Evolutionary conservation across 495 filamentous ascomycete species (phyloP), one percentile per base, ranked within the genome.

Genomic region (Ramalina peruviana): DNA sequence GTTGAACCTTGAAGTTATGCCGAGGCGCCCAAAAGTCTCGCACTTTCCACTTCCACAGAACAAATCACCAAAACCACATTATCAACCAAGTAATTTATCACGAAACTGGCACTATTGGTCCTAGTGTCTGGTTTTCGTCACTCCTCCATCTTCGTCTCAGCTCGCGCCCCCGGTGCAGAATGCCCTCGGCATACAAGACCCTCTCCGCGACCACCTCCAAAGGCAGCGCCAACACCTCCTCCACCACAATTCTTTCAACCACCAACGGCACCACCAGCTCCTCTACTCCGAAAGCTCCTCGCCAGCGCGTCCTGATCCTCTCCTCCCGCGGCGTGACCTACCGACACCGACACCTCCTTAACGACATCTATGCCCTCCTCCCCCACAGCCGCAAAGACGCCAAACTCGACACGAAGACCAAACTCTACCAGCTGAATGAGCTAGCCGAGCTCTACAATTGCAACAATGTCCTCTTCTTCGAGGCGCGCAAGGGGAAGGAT

Each of bases 361-460:
- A 88, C 53, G 93, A 99, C 63, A 74, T 99, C 16, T 79, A 88
- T 43, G 73, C 80, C 21, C 82, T 99, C 56, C 80, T 99, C 44
- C 92, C 92, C 0, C 92, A 99, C 60, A 79, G 79, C 36, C 78
- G 88, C 58, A 94, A 94, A 68, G 92, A 99, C 64, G 88, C 83
- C 51, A 99, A 99, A 65, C 79, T 95, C 46, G 90, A 97, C 59
- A 92, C 89, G 37, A 96, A 97, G 65, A 89, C 88, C 47, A 88
- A 93, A 59, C 67, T 69, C 5, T 81, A 85, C 65, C 80, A 94
- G 59, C 77, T 99, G 7, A 97, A 97, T 70, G 90, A 94, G 63
- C 80, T 97, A 13, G 92, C 92, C 37, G 90, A 99, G 57, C 78
- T 99, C 17, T 94, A 96, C 73, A 97, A 95, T 57, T 96, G 90